Conservation (phyloP, 2,329 filamentous ascomycete genomes). For the Pseudogymnoascus sp. region DNA sequence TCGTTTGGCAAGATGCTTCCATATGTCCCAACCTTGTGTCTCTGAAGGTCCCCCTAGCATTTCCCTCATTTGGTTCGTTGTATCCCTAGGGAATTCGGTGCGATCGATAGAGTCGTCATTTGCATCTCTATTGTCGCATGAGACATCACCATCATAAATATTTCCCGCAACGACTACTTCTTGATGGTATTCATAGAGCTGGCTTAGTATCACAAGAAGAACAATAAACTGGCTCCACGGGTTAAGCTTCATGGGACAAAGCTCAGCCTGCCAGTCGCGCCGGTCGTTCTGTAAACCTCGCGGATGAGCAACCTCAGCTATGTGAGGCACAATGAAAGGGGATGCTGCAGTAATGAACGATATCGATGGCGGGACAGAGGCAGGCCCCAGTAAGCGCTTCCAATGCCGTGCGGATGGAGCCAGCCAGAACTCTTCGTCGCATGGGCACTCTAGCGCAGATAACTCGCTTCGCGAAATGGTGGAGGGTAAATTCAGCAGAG, state of each 20-base stretch:
- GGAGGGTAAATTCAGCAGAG: constrained; percentile 20
- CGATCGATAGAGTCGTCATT: neutral
- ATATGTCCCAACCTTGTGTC: neutral
- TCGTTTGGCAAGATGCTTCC: neutral
- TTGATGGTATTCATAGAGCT: constrained; percentile 20
- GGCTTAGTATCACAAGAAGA: constrained; percentile 18
- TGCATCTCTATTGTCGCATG: neutral
- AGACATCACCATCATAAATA: constrained; percentile 16
- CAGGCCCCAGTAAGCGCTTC: constrained; percentile 21
- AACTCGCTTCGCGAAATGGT: constrained; percentile 22
- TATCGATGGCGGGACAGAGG: constrained; percentile 18
- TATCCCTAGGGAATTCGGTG: neutral
- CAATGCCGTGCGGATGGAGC: constrained; percentile 21
- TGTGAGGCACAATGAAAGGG: constrained; percentile 19
- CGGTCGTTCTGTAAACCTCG: neutral
- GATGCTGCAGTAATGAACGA: constrained; percentile 21
- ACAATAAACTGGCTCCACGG: constrained; percentile 22
- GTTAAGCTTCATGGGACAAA: constrained; percentile 20
- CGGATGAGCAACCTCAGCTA: neutral
- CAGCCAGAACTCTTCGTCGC: constrained; percentile 23
- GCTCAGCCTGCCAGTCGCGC: neutral
- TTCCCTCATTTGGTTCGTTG: neutral
- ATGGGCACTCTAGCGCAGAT: constrained; percentile 20
- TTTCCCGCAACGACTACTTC: constrained; percentile 17
- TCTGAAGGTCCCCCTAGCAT: neutral